Conservation (phyloP, 352 stramenopile species). For the Pythium biforme region DNA sequence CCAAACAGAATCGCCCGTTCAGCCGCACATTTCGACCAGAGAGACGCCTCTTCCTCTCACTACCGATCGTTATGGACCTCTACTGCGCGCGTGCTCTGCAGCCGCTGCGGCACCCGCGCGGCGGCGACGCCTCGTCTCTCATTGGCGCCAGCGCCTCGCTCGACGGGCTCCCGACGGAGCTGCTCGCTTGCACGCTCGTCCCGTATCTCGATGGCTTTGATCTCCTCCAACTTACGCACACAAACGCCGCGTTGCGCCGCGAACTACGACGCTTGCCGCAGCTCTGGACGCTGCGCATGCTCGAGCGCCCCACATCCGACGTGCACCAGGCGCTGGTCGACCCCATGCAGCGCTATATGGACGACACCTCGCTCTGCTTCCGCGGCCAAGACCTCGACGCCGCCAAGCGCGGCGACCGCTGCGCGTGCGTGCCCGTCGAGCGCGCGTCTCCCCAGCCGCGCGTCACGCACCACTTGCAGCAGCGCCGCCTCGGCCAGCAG, state of each 20-base stretch:
- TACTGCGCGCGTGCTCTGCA: slow-evolving; percentile 18
- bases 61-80: slow-evolving; percentile 1
- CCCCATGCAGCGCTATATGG: slow-evolving; percentile 14
- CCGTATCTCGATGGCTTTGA: slow-evolving; percentile 34
- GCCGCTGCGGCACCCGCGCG: slow-evolving; percentile 4
- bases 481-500: slow-evolving; percentile 14
- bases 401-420: slow-evolving; percentile 22
- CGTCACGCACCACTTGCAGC: neutral
- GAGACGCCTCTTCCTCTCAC: slow-evolving; percentile 1
- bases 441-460: neutral
- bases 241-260: slow-evolving; percentile 6
- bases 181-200: slow-evolving; percentile 18
- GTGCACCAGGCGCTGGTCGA: slow-evolving; percentile 17
- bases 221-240: slow-evolving; percentile 29
- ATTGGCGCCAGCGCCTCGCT: neutral
- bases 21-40: slow-evolving; percentile 12
- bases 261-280: slow-evolving; percentile 6
- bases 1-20: neutral
- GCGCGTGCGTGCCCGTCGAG: slow-evolving; percentile 18
- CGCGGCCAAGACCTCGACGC: slow-evolving; percentile 15
- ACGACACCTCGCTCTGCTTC: slow-evolving; percentile 19
- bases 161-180: slow-evolving; percentile 24
- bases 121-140: neutral
- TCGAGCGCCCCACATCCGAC: slow-evolving; percentile 14
- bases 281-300: slow-evolving; percentile 22